Evolutionary conservation across 495 filamentous ascomycete species (phyloP), one percentile per base, ranked within the genome.

Genomic region (Rostrohypoxylon terebratum): DNA sequence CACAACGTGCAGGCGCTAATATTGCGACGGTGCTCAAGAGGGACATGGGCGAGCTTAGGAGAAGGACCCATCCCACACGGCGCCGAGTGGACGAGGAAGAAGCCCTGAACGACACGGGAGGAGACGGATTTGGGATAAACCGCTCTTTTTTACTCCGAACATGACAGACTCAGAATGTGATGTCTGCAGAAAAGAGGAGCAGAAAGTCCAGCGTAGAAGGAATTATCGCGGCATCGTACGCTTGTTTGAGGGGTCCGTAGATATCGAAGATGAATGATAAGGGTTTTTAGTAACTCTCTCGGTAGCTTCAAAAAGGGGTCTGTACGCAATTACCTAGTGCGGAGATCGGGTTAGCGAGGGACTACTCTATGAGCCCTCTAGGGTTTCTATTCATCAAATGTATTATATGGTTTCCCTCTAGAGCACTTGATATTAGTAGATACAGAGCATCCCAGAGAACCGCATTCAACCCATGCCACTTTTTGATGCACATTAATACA

Each of bases 101-200:
- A 16, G 61, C 40, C 4, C 5, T 69, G 40, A 61, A 38, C 10
- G 25, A 16, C 9, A 14, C 13, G 40, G 55, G 38, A 23, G 28
- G 16, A 3, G 57, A 40, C 9, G 47, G 64, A 33, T 55, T 4
- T 23, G 53, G 62, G 0, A 23, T 11, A 9, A 57, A 33, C 44
- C 48, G 66, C 44, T 33, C 65, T 73, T 73, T 73, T 73, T 73
- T 73, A 73, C 71, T 40, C 55, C 44, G 18, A 44, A 58, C 34
- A 31, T 42, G 33, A 33, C 45, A 61, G 54, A 50, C 40, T 48
- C 61, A 34, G 71, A 62, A 21, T 73, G 71, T 44, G 61, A 57
- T 50, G 42, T 36, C 61, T 73, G 71, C 33, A 20, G 61, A 34
- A 62, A 45, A 33, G 71, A 73, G 48, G 55, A 73, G n/a, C 60